Conservation (phyloP, 2,329 filamentous ascomycete genomes). For the Mariannaea elegans region DNA sequence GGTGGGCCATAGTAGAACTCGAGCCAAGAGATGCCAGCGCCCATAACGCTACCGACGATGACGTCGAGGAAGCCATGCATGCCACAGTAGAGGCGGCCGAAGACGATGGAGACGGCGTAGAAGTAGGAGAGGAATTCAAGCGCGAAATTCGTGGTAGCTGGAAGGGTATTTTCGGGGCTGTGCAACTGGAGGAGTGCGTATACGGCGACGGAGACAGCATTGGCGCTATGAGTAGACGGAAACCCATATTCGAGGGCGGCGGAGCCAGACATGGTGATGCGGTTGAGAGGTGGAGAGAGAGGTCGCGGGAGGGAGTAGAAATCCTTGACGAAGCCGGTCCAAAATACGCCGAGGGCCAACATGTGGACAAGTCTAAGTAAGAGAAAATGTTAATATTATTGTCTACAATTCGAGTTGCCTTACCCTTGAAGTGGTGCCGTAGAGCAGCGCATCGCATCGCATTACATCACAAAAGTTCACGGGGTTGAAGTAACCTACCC, state of each 20-base stretch:
- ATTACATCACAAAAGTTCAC: neutral
- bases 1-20: conserved; percentile 68
- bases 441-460: conserved; percentile 12
- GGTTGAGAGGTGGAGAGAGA: conserved; percentile 87
- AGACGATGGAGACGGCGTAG: conserved; percentile 87
- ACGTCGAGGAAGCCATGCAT: conserved; percentile 99
- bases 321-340: conserved; percentile 94
- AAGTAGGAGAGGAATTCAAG: conserved; percentile 79
- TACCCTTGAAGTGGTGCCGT: neutral
- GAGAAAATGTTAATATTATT: conserved; percentile 31
- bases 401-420: neutral
- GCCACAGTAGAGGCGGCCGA: conserved; percentile 94
- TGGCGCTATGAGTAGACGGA: conserved; percentile 95
- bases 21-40: conserved; percentile 68
- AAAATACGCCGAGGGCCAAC: conserved; percentile 81
- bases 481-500: conserved; percentile 67
- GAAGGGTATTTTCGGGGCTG: conserved; percentile 69
- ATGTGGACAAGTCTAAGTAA: conserved; percentile 72
- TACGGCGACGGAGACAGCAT: conserved; percentile 92
- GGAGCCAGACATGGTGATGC: conserved; percentile 97
- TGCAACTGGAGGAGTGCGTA: conserved; percentile 80
- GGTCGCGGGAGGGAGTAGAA: conserved; percentile 91
- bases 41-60: conserved; percentile 79
- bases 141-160: conserved; percentile 64
- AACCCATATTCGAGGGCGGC: conserved; percentile 97